These are phyloP conservation scores for Hericium alpestre DNA, from an alignment of 768 basidiomycete genomes.

Conservation along the genomic window DNA sequence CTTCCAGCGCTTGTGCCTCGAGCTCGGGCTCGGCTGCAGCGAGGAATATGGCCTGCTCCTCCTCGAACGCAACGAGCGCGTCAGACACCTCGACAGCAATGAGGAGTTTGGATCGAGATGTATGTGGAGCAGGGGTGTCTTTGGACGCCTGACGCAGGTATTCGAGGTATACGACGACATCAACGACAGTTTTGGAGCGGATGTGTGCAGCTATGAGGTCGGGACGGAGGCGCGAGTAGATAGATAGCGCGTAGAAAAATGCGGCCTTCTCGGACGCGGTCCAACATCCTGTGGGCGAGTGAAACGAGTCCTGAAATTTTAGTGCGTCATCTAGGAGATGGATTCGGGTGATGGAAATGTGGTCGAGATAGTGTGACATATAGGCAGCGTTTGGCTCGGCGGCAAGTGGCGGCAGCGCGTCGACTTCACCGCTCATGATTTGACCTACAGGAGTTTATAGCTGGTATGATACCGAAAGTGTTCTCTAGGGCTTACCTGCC, in stretches of 20 bases:
- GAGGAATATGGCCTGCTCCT: background rate
- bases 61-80: constrained; percentile 6
- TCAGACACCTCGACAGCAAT: constrained; percentile 6
- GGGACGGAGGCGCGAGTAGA: constrained; percentile 64
- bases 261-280: constrained; percentile 52
- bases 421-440: too few relatives aligned
- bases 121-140: background rate
- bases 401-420: background rate
- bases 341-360: constrained; percentile 4
- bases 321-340: constrained; percentile 1
- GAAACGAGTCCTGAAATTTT: constrained; percentile 16
- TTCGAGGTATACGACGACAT: constrained; percentile 61
- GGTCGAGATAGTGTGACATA: constrained; percentile 3
- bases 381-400: background rate
- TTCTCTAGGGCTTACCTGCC: too few relatives aligned
- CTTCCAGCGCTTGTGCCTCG: background rate
- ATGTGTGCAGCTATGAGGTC: constrained; percentile 66
- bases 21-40: constrained; percentile 1
- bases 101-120: constrained; percentile 5
- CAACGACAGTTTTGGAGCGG: constrained; percentile 52
- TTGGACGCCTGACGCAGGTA: constrained; percentile 22
- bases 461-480: too few relatives aligned
- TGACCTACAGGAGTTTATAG: too few relatives aligned
- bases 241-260: constrained; percentile 61
- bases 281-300: constrained; percentile 38